phyloP scores from a whole-genome alignment of 768 basidiomycete species.

The Gyrodon lividus region DNA sequence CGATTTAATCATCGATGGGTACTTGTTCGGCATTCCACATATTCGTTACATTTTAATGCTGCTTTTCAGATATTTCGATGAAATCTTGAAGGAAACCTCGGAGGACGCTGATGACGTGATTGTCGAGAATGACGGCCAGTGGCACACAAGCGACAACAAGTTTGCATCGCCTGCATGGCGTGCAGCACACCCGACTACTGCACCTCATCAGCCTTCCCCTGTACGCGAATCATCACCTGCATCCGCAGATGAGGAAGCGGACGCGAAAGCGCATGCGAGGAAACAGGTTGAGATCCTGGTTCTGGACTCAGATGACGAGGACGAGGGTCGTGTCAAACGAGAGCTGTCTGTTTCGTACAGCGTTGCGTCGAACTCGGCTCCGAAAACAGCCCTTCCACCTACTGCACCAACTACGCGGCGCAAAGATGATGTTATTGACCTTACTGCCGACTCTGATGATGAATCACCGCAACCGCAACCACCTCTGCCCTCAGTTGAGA shows the following conservation, averaged over 20 bases:
- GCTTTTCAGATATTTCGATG: conserved; percentile 73
- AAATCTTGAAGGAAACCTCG: conserved; percentile 74
- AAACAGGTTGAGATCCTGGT: conserved; percentile 61
- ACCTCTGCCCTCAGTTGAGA: conserved; percentile 38
- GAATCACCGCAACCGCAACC: conserved; percentile 49
- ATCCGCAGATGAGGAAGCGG: conserved; percentile 30
- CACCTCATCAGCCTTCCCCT: conserved; percentile 25
- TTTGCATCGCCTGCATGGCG: conserved; percentile 76
- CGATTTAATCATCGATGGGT: conserved; percentile 93
- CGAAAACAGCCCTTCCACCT: conserved; percentile 24
- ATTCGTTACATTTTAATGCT: neutral
- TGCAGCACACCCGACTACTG: conserved; percentile 44
- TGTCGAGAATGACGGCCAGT: conserved; percentile 91
- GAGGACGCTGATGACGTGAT: conserved; percentile 89
- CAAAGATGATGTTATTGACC: conserved; percentile 68
- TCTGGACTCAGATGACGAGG: conserved; percentile 74
- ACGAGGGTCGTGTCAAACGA: conserved; percentile 71
- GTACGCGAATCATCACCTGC: conserved; percentile 27
- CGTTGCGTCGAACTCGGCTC: conserved; percentile 39
- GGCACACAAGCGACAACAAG: conserved; percentile 91
- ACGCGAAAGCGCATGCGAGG: conserved; percentile 43
- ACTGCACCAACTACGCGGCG: conserved; percentile 23
- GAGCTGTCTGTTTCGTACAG: conserved; percentile 69
- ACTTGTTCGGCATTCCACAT: conserved; percentile 20
- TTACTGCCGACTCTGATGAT: conserved; percentile 79